phyloP scores from a whole-genome alignment of 169 alveolate genomes.

The Toxoplasma gondii region DNA sequence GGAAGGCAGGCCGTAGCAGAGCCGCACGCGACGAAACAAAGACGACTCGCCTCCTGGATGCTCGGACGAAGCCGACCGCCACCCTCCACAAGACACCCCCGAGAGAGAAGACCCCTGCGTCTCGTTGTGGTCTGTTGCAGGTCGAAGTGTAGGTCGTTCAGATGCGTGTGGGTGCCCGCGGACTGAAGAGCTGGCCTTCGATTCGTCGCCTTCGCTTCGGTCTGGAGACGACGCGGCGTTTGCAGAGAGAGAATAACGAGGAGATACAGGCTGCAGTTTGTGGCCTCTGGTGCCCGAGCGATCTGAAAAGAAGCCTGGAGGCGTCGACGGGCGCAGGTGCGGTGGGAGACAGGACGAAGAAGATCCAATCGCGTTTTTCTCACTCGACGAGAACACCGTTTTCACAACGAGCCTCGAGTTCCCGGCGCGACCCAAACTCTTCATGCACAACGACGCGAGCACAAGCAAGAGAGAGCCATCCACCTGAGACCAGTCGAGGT shows the following conservation, averaged over 20 bases:
- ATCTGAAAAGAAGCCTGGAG: not conserved
- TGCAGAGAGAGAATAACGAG: no score
- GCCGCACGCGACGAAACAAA: not conserved
- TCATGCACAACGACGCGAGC: constrained; percentile 56
- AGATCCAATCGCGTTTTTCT: constrained; percentile 32
- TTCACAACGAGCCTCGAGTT: constrained; percentile 25
- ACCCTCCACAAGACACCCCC: no score
- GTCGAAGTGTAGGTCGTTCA: no score
- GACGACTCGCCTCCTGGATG: not conserved
- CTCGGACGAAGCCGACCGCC: no score
- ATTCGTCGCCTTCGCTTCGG: no score
- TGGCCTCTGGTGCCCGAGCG: no score
- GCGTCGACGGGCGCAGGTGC: constrained; percentile 51
- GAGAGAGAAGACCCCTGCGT: no score
- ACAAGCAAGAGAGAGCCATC: constrained; percentile 42
- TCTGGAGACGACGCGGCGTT: no score
- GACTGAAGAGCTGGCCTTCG: no score
- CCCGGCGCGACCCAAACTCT: constrained; percentile 43
- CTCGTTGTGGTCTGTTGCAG: no score
- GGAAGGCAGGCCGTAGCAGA: not conserved
- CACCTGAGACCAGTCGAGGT: constrained; percentile 49
- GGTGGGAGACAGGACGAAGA: constrained; percentile 45
- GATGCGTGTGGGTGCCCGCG: no score
- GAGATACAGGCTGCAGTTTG: no score
- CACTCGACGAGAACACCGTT: constrained; percentile 37